These are phyloP conservation scores for Sonneratia caseolaris DNA, from an alignment of 345 rosid species.

Conservation along the genomic window DNA sequence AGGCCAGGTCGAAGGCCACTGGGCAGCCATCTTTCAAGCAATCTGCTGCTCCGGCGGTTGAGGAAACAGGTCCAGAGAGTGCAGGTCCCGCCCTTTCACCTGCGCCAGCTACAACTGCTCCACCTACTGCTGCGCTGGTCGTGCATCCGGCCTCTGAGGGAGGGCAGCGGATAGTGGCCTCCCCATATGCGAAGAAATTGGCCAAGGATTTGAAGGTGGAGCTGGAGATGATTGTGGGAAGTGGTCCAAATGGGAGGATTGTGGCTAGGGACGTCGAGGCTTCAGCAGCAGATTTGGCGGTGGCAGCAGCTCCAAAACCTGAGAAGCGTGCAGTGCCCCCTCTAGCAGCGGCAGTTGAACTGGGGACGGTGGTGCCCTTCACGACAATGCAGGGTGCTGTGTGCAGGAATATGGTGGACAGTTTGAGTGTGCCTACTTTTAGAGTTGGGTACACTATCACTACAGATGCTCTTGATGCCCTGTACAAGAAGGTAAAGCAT, in stretches of 20 bases:
- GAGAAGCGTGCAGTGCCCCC: conserved; percentile 14
- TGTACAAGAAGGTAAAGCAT: conserved; percentile 61
- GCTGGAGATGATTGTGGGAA: conserved; percentile 47
- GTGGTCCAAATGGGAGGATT: conserved; percentile 90
- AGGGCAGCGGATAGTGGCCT: conserved; percentile 77
- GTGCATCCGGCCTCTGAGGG: conserved; percentile 79
- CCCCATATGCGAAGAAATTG: conserved; percentile 80
- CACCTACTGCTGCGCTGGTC: conserved; percentile 21
- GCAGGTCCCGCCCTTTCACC: not conserved
- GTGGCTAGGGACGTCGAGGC: conserved; percentile 93
- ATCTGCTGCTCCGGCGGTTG: conserved; percentile 2
- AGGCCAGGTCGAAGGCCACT: conserved; percentile 53
- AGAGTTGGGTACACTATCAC: conserved; percentile 79
- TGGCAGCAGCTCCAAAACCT: conserved; percentile 3
- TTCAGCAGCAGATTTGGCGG: conserved; percentile 27
- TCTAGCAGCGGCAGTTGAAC: conserved; percentile 15
- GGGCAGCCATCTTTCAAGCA: conserved; percentile 6
- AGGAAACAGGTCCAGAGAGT: not conserved
- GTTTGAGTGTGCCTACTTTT: conserved; percentile 72
- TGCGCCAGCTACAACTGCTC: conserved; percentile 1
- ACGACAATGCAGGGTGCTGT: conserved; percentile 88
- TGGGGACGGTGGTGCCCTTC: conserved; percentile 67
- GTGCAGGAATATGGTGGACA: conserved; percentile 77
- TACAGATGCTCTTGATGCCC: conserved; percentile 78
- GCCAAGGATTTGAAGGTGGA: conserved; percentile 86